phyloP scores from a whole-genome alignment of 164 flowering plant genomes.

The Vitis rotundifolia region DNA sequence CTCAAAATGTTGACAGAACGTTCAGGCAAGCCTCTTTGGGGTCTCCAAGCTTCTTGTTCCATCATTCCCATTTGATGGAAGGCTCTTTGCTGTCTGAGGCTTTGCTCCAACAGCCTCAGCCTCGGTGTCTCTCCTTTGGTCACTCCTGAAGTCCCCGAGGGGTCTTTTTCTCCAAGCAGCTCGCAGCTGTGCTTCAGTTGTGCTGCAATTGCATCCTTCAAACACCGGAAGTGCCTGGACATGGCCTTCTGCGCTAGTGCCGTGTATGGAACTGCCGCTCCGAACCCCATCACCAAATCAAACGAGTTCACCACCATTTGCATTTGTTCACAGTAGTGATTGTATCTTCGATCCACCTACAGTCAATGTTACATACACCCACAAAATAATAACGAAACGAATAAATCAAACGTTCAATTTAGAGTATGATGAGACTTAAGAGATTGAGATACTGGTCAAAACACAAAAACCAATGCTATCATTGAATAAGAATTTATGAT shows the following conservation, averaged over 20 bases:
- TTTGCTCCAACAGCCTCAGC: slow-evolving; percentile 80
- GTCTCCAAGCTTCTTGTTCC: slow-evolving; percentile 99
- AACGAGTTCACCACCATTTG: slow-evolving; percentile 94
- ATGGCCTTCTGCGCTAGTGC: slow-evolving; percentile 92
- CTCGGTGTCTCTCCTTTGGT: slow-evolving; percentile 98
- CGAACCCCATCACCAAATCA: slow-evolving; percentile 90
- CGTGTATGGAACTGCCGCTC: slow-evolving; percentile 90
- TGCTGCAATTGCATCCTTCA: slow-evolving; percentile 78
- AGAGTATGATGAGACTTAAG: no score
- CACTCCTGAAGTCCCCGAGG: slow-evolving; percentile 47
- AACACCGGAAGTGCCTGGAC: slow-evolving; percentile 93
- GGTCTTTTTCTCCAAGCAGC: slow-evolving; percentile 85
- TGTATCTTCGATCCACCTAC: slow-evolving; percentile 92
- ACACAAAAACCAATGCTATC: no score
- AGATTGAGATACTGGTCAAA: no score
- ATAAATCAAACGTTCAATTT: no score
- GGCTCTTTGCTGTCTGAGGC: slow-evolving; percentile 83
- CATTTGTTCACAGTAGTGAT: slow-evolving; percentile 94
- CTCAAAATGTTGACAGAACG: slow-evolving; percentile 90
- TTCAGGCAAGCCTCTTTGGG: slow-evolving; percentile 95
- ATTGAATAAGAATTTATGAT: no score
- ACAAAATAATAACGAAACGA: no score
- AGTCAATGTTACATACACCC: neutral
- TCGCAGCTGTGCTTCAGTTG: slow-evolving; percentile 84
- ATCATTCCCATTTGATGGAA: slow-evolving; percentile 93